phyloP scores from a whole-genome alignment of 202 grass and related monocot species.

The Bolboschoenoplectus hybrid region DNA sequence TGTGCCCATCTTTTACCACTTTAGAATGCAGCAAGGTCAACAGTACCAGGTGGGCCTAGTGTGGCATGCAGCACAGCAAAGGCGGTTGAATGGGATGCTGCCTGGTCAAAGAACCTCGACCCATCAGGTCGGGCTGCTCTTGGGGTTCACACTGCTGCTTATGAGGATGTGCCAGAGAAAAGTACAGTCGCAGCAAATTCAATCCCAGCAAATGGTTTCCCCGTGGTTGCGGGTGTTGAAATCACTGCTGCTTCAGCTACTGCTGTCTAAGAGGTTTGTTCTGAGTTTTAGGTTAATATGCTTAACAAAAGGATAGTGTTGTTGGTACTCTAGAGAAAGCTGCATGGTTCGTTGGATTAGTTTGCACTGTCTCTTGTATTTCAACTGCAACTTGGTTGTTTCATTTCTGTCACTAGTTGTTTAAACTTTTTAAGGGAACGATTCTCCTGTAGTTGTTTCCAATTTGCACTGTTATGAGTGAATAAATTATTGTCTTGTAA shows the following conservation, averaged over 20 bases:
- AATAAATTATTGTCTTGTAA: constrained; percentile 33
- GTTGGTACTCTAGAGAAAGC: constrained; percentile 20
- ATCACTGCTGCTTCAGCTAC: constrained; percentile 46
- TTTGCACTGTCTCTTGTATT: constrained; percentile 7
- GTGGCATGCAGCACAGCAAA: constrained; percentile 95
- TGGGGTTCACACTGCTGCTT: constrained; percentile 81
- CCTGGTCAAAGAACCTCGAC: constrained; percentile 87
- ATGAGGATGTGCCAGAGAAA: constrained; percentile 46
- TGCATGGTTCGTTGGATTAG: constrained; percentile 15
- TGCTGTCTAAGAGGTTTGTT: constrained; percentile 52
- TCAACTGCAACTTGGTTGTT: constrained; percentile 35
- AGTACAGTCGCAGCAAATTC: constrained; percentile 38
- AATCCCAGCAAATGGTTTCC: constrained; percentile 35
- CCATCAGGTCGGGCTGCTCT: constrained; percentile 91
- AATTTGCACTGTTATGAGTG: background rate
- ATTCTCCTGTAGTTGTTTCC: constrained; percentile 31
- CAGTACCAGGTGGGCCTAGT: constrained; percentile 91
- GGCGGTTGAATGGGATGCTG: constrained; percentile 88
- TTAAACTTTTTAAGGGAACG: background rate
- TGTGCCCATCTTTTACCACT: constrained; percentile 29
- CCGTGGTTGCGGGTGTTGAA: constrained; percentile 41
- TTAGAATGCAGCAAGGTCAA: constrained; percentile 87
- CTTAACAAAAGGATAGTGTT: constrained; percentile 21
- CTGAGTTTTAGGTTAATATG: constrained; percentile 6
- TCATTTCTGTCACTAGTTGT: constrained; percentile 3